These are phyloP conservation scores for Martiniozyma asiatica DNA, from an alignment of 1,139 yeast species.

Conservation along the genomic window DNA sequence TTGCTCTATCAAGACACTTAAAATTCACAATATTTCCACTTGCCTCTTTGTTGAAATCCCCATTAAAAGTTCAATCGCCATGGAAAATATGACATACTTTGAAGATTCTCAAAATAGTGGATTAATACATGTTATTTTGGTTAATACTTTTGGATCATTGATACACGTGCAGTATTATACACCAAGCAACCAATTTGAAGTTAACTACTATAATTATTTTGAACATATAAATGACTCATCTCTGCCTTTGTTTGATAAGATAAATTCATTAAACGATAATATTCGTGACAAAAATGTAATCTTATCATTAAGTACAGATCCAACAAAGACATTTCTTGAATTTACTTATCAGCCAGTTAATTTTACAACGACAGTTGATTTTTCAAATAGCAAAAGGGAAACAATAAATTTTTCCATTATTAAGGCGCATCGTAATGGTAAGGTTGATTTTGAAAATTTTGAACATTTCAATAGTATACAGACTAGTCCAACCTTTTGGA, in stretches of 20 bases:
- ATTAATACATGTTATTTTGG: slow-evolving; percentile 8
- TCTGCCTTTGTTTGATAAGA: slow-evolving; percentile 12
- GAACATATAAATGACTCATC: slow-evolving; percentile 6
- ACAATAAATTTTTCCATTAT: slow-evolving; percentile 9
- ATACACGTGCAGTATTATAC: slow-evolving; percentile 4
- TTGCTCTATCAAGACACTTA: slow-evolving; percentile 4
- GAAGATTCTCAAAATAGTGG: slow-evolving; percentile 1
- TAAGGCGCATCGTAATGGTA: not conserved
- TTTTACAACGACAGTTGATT: slow-evolving; percentile 11
- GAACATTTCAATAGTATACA: slow-evolving; percentile 8
- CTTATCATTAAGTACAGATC: slow-evolving; percentile 11
- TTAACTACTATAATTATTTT: slow-evolving; percentile 12
- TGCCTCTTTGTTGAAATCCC: no score
- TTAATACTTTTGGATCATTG: slow-evolving; percentile 12
- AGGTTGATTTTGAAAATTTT: slow-evolving; percentile 2
- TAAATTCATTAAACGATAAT: slow-evolving; percentile 11
- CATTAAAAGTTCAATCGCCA: no score
- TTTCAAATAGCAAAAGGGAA: slow-evolving; percentile 10
- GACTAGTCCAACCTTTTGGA: slow-evolving; percentile 8
- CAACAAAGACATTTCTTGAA: slow-evolving; percentile 11
- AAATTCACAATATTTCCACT: no score
- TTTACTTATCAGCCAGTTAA: slow-evolving; percentile 12
- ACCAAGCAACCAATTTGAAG: slow-evolving; percentile 5
- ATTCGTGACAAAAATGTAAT: slow-evolving; percentile 9
- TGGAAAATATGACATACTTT: slow-evolving; percentile 12